Evolutionary conservation across 768 basidiomycete genomes (phyloP).

Genomic region (Coprinopsis marcescibilis): DNA sequence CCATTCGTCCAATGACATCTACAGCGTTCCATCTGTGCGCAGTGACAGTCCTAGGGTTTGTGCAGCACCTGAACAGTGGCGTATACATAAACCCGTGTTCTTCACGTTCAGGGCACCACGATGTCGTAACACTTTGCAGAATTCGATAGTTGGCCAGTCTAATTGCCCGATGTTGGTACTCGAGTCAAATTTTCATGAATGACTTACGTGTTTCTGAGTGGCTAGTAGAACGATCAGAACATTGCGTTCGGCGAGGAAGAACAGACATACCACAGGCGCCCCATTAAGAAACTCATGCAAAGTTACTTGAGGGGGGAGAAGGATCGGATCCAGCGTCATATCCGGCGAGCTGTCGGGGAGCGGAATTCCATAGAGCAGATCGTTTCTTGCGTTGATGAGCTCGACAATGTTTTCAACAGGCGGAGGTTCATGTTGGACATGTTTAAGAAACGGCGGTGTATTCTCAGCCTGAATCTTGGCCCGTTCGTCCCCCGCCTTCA

Average conservation of each 20-base stretch:
- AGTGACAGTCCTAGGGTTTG: slow-evolving; percentile 69
- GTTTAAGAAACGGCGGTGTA: background rate
- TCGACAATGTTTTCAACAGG: slow-evolving; percentile 20
- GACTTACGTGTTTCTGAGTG: slow-evolving; percentile 52
- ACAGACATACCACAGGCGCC: slow-evolving; percentile 45
- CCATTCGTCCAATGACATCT: slow-evolving; percentile 58
- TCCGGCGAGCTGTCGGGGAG: slow-evolving; percentile 59
- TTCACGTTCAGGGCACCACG: slow-evolving; percentile 78
- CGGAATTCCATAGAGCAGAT: slow-evolving; percentile 53
- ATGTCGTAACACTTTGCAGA: slow-evolving; percentile 60
- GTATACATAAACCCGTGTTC: slow-evolving; percentile 77
- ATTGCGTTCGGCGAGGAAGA: background rate
- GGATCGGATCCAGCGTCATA: slow-evolving; percentile 61
- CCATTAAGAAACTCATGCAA: slow-evolving; percentile 65
- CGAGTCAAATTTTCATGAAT: too few relatives aligned
- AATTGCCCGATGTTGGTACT: background rate
- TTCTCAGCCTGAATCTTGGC: background rate
- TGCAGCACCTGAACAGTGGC: slow-evolving; percentile 71
- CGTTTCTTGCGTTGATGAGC: slow-evolving; percentile 48
- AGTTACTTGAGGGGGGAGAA: slow-evolving; percentile 57
- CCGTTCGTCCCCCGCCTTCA: background rate
- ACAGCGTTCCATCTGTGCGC: slow-evolving; percentile 69
- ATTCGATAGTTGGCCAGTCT: slow-evolving; percentile 66
- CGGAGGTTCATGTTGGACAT: background rate
- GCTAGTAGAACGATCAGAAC: slow-evolving; percentile 27